These are phyloP conservation scores for Penicillium cinerascens DNA, from an alignment of 495 filamentous ascomycete genomes.

Conservation along the genomic window DNA sequence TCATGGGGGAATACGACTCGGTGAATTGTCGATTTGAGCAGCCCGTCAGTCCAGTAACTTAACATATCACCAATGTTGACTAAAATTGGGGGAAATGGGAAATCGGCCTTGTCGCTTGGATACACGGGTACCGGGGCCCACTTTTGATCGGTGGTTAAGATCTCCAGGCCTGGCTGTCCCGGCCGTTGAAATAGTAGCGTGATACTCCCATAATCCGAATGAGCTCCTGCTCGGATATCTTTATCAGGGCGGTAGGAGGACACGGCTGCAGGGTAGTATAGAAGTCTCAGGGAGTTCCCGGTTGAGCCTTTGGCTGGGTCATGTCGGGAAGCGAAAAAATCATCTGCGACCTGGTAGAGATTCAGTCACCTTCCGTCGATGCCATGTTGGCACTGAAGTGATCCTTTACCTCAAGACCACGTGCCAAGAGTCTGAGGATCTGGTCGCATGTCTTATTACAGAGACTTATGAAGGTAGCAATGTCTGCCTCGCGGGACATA, in stretches of 20 bases:
- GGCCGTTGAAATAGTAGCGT: constrained; percentile 65
- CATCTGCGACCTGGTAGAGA: constrained; percentile 27
- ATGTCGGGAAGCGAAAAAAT: constrained; percentile 69
- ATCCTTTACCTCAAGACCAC: constrained; percentile 55
- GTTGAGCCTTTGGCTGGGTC: constrained; percentile 49
- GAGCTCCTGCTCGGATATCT: constrained; percentile 55
- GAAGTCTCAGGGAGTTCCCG: constrained; percentile 64
- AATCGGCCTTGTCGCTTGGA: constrained; percentile 3
- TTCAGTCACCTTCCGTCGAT: no score
- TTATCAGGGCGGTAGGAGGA: constrained; percentile 30
- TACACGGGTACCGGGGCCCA: constrained; percentile 31
- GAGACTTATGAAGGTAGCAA: constrained; percentile 54
- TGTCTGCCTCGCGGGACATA: constrained; percentile 42
- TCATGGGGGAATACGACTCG: constrained; percentile 61
- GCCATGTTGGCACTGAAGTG: no score
- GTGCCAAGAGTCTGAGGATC: constrained; percentile 65
- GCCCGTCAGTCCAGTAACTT: constrained; percentile 74
- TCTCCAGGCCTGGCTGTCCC: constrained; percentile 73
- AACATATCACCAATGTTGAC: constrained; percentile 84
- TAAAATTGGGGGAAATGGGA: constrained; percentile 60
- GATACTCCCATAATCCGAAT: constrained; percentile 55
- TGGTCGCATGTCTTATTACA: constrained; percentile 65
- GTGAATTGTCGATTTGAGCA: constrained; percentile 74
- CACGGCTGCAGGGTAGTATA: constrained; percentile 57
- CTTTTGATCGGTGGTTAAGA: constrained; percentile 46